Percentiles rank a stretch among this genome's conserved stretches.
Evolutionary conservation across 1,139 yeast species (phyloP).

Genomic region (Debaryomyces psychrophilus): DNA sequence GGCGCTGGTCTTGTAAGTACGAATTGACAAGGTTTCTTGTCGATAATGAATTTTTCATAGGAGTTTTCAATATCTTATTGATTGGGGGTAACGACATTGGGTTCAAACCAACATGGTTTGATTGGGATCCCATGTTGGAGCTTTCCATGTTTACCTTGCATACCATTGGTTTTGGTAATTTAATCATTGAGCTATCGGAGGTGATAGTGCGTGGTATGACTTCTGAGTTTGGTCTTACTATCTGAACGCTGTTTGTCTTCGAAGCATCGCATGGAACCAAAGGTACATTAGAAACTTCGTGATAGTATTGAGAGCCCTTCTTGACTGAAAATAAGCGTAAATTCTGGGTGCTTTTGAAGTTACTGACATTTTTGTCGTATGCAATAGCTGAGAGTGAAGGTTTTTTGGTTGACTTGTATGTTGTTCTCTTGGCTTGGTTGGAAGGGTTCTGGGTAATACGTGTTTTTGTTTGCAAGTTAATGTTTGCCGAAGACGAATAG

Average conservation of each 20-base stretch:
- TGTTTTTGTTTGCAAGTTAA: slow-evolving; percentile 27
- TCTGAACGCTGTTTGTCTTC: neutral
- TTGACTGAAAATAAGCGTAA: slow-evolving; percentile 40
- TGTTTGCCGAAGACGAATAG: slow-evolving; percentile 28
- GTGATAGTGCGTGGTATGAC: slow-evolving; percentile 3
- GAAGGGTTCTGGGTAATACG: neutral
- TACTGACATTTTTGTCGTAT: slow-evolving; percentile 20
- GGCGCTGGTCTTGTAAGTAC: slow-evolving; percentile 15
- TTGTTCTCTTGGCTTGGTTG: slow-evolving; percentile 14
- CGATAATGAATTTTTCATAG: slow-evolving; percentile 40
- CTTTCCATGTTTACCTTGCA: slow-evolving; percentile 8
- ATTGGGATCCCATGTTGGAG: slow-evolving; percentile 6
- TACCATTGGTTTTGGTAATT: slow-evolving; percentile 12
- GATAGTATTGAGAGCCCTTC: slow-evolving; percentile 30
- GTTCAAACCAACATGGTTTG: slow-evolving; percentile 5
- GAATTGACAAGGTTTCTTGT: slow-evolving; percentile 23
- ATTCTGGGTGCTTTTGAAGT: slow-evolving; percentile 19
- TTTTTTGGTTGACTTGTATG: slow-evolving; percentile 12
- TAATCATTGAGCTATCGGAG: slow-evolving; percentile 8
- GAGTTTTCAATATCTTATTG: slow-evolving; percentile 50
- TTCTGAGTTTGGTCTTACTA: slow-evolving; percentile 1
- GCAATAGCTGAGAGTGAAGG: slow-evolving; percentile 30
- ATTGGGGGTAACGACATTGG: slow-evolving; percentile 38
- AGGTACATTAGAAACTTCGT: slow-evolving; percentile 13
- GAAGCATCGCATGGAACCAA: slow-evolving; percentile 7